phyloP scores from a whole-genome alignment of 495 filamentous ascomycete species.

The Neurospora pannonica region DNA sequence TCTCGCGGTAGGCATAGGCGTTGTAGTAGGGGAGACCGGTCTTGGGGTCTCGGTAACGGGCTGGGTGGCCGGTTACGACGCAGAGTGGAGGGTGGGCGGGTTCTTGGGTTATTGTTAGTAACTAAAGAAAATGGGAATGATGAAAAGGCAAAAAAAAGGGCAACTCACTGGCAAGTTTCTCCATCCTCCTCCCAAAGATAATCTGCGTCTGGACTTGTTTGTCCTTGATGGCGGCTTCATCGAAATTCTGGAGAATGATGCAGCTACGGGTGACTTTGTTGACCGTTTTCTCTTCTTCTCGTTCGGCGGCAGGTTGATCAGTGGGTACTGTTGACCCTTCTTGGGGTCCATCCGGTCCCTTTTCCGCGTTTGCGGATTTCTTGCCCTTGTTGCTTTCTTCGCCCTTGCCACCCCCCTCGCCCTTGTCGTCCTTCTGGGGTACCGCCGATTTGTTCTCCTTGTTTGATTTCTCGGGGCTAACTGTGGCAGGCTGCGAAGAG shows the following conservation, averaged over 20 bases:
- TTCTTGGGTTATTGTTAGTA: constrained; percentile 25
- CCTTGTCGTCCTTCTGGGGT: not conserved
- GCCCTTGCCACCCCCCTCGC: not conserved
- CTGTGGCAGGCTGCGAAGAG: not conserved
- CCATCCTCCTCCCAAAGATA: constrained; percentile 44
- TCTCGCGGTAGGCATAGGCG: constrained; percentile 63
- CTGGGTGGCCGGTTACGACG: constrained; percentile 70
- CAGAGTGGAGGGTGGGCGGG: constrained; percentile 47
- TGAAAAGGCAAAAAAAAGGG: not conserved
- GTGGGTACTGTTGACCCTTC: constrained; percentile 3
- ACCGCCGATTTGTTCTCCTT: not conserved
- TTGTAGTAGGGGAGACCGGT: constrained; percentile 71
- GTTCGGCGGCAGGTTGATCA: constrained; percentile 16
- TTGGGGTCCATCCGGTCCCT: constrained; percentile 13
- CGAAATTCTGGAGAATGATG: constrained; percentile 49
- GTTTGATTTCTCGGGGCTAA: not conserved
- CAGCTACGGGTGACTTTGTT: constrained; percentile 36
- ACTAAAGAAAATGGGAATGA: not conserved
- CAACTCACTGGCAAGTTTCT: constrained; percentile 40
- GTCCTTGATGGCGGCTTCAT: constrained; percentile 43
- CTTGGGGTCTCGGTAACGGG: constrained; percentile 65
- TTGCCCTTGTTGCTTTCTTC: not conserved
- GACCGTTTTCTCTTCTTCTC: not conserved
- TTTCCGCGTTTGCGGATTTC: not conserved
- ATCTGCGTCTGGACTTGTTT: constrained; percentile 45